These are phyloP conservation scores for Limtongia smithiae DNA, from an alignment of 805 yeast genomes.

Conservation along the genomic window DNA sequence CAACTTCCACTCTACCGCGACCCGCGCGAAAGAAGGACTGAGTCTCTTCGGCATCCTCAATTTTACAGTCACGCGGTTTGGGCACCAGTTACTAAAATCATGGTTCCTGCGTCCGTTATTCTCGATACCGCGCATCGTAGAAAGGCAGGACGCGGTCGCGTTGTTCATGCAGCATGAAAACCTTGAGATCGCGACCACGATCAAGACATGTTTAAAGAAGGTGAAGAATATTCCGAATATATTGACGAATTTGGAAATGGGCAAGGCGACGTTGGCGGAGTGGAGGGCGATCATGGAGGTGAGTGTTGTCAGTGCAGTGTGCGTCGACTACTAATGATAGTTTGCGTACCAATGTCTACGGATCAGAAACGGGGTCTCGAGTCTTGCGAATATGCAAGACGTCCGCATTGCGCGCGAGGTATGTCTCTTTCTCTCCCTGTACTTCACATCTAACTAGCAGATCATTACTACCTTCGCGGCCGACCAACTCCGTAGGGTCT, in stretches of 20 bases:
- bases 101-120: conserved; percentile 41
- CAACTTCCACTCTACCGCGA: conserved; percentile 26
- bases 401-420: conserved; percentile 3
- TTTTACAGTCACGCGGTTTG: conserved; percentile 36
- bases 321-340: conserved; percentile 1
- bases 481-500: conserved; percentile 17
- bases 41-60: conserved; percentile 31
- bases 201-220: conserved; percentile 31
- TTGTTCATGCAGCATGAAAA: conserved; percentile 32
- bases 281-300: conserved; percentile 38
- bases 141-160: conserved; percentile 36
- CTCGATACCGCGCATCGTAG: conserved; percentile 33
- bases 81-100: conserved; percentile 35
- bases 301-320: conserved; percentile 28
- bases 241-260: conserved; percentile 30
- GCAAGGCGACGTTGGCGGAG: conserved; percentile 32
- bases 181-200: conserved; percentile 27
- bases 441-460: conserved; percentile 5
- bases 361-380: conserved; percentile 2
- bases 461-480: conserved; percentile 26
- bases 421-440: conserved; percentile 4
- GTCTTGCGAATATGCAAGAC: not conserved
- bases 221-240: conserved; percentile 37
- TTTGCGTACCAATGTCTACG: conserved; percentile 2
- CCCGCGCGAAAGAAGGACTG: conserved; percentile 21